These are phyloP conservation scores for Dactylellina drechsleri DNA, from an alignment of 2,329 filamentous ascomycete species.

Conservation along the genomic window DNA sequence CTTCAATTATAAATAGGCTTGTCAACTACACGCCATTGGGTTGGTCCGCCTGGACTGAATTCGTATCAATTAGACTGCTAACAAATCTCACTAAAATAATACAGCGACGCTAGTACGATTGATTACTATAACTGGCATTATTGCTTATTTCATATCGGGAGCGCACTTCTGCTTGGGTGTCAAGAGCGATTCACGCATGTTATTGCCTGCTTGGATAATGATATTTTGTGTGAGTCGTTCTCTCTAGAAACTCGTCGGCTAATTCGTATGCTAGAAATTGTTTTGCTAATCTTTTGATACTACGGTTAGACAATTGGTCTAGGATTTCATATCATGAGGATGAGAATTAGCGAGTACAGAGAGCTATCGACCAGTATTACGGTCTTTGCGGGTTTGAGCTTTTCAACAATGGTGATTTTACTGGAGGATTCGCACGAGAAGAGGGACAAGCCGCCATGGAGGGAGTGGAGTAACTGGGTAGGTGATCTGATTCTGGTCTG, in stretches of 20 bases:
- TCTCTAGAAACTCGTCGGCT: background rate
- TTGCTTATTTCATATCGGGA: slow-evolving; percentile 78
- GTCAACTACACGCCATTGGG: slow-evolving; percentile 80
- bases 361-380: slow-evolving; percentile 53
- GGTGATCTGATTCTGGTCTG: slow-evolving; percentile 37
- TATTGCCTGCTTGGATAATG: slow-evolving; percentile 80
- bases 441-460: slow-evolving; percentile 43
- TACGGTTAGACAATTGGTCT: slow-evolving; percentile 34
- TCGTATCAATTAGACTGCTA: background rate
- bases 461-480: slow-evolving; percentile 37
- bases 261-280: background rate
- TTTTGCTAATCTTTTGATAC: slow-evolving; percentile 8
- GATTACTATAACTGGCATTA: slow-evolving; percentile 77
- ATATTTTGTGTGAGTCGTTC: slow-evolving; percentile 73
- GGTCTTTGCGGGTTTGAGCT: slow-evolving; percentile 44
- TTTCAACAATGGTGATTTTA: slow-evolving; percentile 48
- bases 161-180: slow-evolving; percentile 76
- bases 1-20: slow-evolving; percentile 68
- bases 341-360: slow-evolving; percentile 54
- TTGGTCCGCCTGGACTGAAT: slow-evolving; percentile 52
- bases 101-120: slow-evolving; percentile 80
- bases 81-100: background rate
- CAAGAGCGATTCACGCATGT: slow-evolving; percentile 74
- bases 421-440: slow-evolving; percentile 48
- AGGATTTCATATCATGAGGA: slow-evolving; percentile 55